Percentiles rank a stretch among this genome's conserved stretches.
phyloP scores from a whole-genome alignment of 106 monocot genomes.

The Narthecium ossifragum region DNA sequence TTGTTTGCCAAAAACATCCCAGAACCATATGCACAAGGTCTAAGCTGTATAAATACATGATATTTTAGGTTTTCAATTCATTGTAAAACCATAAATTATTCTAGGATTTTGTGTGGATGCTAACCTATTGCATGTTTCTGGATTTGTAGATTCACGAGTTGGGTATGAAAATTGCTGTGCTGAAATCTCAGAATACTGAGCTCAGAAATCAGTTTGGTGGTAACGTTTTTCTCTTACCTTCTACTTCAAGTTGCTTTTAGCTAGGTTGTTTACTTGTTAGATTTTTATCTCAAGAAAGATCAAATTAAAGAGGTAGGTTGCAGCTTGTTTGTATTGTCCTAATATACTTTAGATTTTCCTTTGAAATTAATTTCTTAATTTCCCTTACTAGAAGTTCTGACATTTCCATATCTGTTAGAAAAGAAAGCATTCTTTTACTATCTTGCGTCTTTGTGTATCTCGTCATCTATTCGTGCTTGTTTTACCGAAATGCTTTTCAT shows the following conservation, averaged over 20 bases:
- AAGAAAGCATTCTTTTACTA: too few relatives aligned
- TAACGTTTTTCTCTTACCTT: constrained; percentile 17
- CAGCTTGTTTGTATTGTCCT: background rate
- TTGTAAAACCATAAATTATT: background rate
- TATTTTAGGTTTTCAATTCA: background rate
- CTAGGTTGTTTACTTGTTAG: background rate
- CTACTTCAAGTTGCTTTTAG: background rate
- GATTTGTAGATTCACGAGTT: constrained; percentile 83
- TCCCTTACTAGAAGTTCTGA: background rate
- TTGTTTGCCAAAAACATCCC: too few relatives aligned
- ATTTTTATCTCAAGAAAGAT: background rate
- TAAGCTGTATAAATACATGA: background rate
- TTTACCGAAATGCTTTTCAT: too few relatives aligned
- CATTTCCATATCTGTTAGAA: background rate
- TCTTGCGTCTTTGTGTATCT: too few relatives aligned
- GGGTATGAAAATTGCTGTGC: constrained; percentile 89
- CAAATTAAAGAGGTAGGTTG: background rate
- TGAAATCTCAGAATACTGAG: constrained; percentile 84
- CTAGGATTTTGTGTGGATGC: background rate
- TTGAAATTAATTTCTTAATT: background rate
- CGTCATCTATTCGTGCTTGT: too few relatives aligned
- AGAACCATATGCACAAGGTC: too few relatives aligned
- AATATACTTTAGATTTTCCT: background rate
- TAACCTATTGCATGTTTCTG: background rate
- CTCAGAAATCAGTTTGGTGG: constrained; percentile 86